Base-by-base conservation (phyloP, 352 stramenopile genomes). In the Globisporangium uncinulatum region DNA sequence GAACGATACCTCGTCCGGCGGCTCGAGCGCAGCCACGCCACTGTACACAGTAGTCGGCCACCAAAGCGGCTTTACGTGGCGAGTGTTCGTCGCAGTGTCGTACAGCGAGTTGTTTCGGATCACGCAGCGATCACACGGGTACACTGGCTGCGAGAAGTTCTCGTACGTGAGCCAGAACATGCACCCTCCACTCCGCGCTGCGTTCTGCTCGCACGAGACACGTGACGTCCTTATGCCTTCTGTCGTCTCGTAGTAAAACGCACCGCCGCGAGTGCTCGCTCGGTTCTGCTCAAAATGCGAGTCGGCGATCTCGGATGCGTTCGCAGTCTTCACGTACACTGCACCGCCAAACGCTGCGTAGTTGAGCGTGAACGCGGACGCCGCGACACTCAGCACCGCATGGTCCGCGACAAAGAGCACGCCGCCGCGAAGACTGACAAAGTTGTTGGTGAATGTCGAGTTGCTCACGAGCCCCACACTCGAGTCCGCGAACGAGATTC, bases 41-140 rank as follows among this genome's bases (percentile, higher is more conserved):
- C 68, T 83, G 1, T 65, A 77, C 13, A 82, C 65, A 11, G 68
- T 76, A 0, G 47, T 32, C 9, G 79, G 79, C 79, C 79, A 89
- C 79, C 79, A 89, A 51, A 80, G 59, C 6, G 81, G 63, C 8
- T 71, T 56, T 5, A 87, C 74, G 13, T 74, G 60, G 8, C 75
- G 62, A 1, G 79, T 83, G 57, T 89, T 89, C 6, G 79, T 89
- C 37, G 79, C 69, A 14, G 74, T 66, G 29, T 85, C 58, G 49
- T 89, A 89, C 1, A 79, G 39, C 19, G 60, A 43, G 56, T 89
- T 89, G 32, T 69, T 66, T 21, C 51, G 24, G 60, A 87, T 73
- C 0, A 13, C 50, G 24, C 76, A 87, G 9, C 55, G 42, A 0
- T 17, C 56, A 24, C 76, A 89, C 10, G 74, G 74, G 17, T 76